Evolutionary conservation across 495 filamentous ascomycete species (phyloP), one percentile per base, ranked within the genome.

Genomic region (Cercophora newfieldiana): DNA sequence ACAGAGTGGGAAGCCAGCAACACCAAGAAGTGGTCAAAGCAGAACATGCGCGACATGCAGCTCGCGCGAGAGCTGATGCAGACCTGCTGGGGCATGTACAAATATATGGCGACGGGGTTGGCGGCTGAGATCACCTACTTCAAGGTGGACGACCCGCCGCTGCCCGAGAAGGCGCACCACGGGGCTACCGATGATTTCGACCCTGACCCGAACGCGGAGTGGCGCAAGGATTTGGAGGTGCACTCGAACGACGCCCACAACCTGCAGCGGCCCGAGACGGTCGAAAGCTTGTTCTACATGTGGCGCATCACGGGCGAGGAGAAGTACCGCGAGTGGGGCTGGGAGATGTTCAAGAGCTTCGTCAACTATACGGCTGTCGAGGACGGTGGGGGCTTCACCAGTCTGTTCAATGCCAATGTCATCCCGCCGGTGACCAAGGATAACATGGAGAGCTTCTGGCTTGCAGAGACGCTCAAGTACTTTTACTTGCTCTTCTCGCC

Each of bases 381-480:
- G 21, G 90, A 91, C 26, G 85, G 87, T 19, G 91, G 89, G 10
- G 90, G 91, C 1, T 99, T 96, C 70, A 92, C 91, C 2, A 93
- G 90, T 60, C 81, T 99, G 48, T 83, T 83, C 16, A 89, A 93
- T 73, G 93, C 91, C 7, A 87, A 91, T 64, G 78, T 77, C 7
- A 75, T 92, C 26, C 92, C 92, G 3, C 83, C 91, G 0, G 67
- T 71, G 19, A 78, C 78, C 61, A 81, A 86, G 24, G 91, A 96
- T 77, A 95, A 95, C 66, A 95, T 95, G 92, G 92, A 96, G 78
- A 93, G 92, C 69, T 96, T 94, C 75, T 96, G 92, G 95, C 88
- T 98, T 79, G 94, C 95, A 48, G 96, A 99, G 80, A 99, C 96
- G 37, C 82, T 99, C 47, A 99, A 99, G 79, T 99, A 98, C 70